Evolutionary conservation across 805 yeast genomes (phyloP), one percentile per base, ranked within the genome.

Genomic region (Cyberlindnera galapagoensis): DNA sequence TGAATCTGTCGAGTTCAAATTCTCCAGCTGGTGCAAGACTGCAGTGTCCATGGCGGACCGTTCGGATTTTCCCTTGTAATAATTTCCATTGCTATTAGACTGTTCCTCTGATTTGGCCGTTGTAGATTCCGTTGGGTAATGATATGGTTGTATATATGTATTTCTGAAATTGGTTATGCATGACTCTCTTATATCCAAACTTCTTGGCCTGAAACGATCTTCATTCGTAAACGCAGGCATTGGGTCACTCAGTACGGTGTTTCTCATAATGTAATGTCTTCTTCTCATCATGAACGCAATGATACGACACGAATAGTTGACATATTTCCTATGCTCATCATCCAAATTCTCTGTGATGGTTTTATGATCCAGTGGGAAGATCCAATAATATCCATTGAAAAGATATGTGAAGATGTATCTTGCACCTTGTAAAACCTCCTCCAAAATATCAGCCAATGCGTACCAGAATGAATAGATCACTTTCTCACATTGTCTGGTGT

Each of bases 261-360:
- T 43, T 27, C 50, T 31, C 8, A 35, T 18, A 8, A 49, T 24
- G 27, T 38, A 46, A 2, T 31, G 37, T 7, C 30, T 37, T 28
- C 56, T 35, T 31, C 54, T 36, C 3, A n/a, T 16, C 6, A 51
- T 17, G 24, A 37, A 51, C 7, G 52, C 39, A 13, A 44, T 26
- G 4, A 43, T 25, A 9, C 55, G 47, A 34, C 48, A 43, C 0
- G 24, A 26, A 30, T 46, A 49, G 13, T 44, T 43, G 8, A 45
- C 38, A 26, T 27, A 44, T 22, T 31, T 26, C 5, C 18, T 26
- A 7, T 44, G 25, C 3, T 35, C 36, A 8, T 28, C 36, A 30
- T 31, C 35, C 7, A 44, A 30, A 2, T 30, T 34, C 2, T 18
- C 18, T 3, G 39, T 12, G 6, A 49, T 16, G 6, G 33, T 23